Evolutionary conservation across 345 rosid genomes (phyloP).

Genomic region (Clarkia xantiana): DNA sequence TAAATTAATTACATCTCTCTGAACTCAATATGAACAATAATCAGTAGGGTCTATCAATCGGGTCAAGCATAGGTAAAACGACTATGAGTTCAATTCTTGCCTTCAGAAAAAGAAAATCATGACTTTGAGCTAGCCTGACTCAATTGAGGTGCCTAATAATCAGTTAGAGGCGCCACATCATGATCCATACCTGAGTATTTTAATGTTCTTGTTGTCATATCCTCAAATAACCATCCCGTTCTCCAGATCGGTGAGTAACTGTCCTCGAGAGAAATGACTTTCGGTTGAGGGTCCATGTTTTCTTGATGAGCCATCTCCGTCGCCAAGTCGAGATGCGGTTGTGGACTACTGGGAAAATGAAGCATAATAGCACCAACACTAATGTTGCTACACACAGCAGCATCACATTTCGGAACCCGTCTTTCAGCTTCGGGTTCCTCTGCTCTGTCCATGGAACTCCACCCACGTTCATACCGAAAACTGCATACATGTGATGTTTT

Average conservation of each 20-base stretch:
- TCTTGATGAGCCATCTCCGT: conserved; percentile 28
- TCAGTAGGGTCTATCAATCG: no score
- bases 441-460: conserved; percentile 99
- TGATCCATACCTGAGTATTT: no score
- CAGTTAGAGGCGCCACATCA: no score
- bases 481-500: conserved; percentile 17
- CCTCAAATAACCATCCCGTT: conserved; percentile 57
- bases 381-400: conserved; percentile 50
- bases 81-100: no score
- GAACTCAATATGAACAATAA: no score
- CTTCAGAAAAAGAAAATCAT: no score
- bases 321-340: conserved; percentile 33
- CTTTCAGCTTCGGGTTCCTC: conserved; percentile 32
- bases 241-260: no score
- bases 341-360: conserved; percentile 52
- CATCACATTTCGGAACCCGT: conserved; percentile 87
- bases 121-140: no score
- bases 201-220: no score
- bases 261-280: conserved; percentile 52
- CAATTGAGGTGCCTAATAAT: no score
- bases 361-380: conserved; percentile 43
- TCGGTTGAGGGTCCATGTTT: conserved; percentile 65
- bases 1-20: no score
- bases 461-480: conserved; percentile 98
- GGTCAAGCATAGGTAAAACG: no score